Conservation (phyloP, 192 early-diverging fungal species). For the Mortierella hygrophila region DNA sequence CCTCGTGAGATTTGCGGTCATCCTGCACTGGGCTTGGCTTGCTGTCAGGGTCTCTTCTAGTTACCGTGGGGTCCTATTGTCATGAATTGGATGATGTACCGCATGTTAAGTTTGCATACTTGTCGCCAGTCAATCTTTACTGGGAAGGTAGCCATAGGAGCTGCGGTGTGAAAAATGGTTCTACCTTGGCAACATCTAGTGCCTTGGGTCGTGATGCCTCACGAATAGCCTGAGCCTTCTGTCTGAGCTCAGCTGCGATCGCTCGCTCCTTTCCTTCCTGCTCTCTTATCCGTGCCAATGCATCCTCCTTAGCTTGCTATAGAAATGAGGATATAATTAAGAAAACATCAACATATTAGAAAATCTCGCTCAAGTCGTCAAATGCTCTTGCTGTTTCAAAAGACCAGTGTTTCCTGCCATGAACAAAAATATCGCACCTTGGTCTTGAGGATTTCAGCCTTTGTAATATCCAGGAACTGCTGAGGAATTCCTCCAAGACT, state of each 20-base stretch:
- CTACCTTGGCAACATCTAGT: slow-evolving; percentile 24
- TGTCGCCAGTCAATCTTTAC: no score
- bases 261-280: slow-evolving; percentile 59
- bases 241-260: slow-evolving; percentile 51
- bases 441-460: slow-evolving; percentile 77
- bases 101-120: no score
- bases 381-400: not conserved
- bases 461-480: slow-evolving; percentile 87
- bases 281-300: slow-evolving; percentile 47
- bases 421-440: slow-evolving; percentile 51
- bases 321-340: not conserved
- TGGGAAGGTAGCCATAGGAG: not conserved
- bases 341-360: not conserved
- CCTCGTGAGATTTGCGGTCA: slow-evolving; percentile 12
- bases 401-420: not conserved
- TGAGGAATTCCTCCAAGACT: slow-evolving; percentile 87
- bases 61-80: not conserved
- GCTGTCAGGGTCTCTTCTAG: not conserved
- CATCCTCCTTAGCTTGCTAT: slow-evolving; percentile 54
- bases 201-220: slow-evolving; percentile 31
- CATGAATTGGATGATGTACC: not conserved
- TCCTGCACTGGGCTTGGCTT: not conserved
- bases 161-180: not conserved
- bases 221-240: slow-evolving; percentile 37
- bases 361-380: not conserved